Evolutionary conservation across 345 rosid genomes (phyloP), one percentile per base, ranked within the genome.

Genomic region (Ceriops tagal): DNA sequence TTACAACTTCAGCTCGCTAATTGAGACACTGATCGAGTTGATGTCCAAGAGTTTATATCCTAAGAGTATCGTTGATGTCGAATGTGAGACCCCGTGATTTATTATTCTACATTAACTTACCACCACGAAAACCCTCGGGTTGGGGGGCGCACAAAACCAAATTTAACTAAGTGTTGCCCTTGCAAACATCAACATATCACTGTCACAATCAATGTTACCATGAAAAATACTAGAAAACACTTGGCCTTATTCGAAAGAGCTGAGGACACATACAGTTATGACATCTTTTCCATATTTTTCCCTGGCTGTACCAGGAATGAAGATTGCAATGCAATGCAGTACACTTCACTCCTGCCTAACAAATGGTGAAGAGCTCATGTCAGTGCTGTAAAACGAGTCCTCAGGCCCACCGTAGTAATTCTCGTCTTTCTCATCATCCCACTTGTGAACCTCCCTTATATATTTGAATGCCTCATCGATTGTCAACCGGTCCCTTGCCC

Each of bases 361-460:
- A 70, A 80, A 85, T 5, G 93, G 99, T 0, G 97, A 88, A 32
- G 99, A 92, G 80, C 99, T 95, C 77, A 95, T 53, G 63, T 92
- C 99, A 0, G 96, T 95, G 77, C 99, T 95, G 72, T 90, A 90
- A 79, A 81, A 89, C 0, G 98, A 96, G 79, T 96, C 98, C 81
- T 96, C 98, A 43, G 69, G 84, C 31, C 84, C 90, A 47, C 86
- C 89, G 18, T 78, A 90, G 71, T 81, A 96, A 77, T 70, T 82
- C 5, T 83, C 97, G 26, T 86, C 99, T 78, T 86, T 95, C 84
- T 95, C 96, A 58, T 95, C 99, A 10, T 90, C 96, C 99, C 99
- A 96, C 73, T 88, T 96, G 55, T 92, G 86, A 72, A 96, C 93
- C 82, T 96, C 98, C 76, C 98, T 88, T 58, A 84, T 82, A 68